phyloP scores from a whole-genome alignment of 2,329 filamentous ascomycete genomes.

The Aspergillus ustus region DNA sequence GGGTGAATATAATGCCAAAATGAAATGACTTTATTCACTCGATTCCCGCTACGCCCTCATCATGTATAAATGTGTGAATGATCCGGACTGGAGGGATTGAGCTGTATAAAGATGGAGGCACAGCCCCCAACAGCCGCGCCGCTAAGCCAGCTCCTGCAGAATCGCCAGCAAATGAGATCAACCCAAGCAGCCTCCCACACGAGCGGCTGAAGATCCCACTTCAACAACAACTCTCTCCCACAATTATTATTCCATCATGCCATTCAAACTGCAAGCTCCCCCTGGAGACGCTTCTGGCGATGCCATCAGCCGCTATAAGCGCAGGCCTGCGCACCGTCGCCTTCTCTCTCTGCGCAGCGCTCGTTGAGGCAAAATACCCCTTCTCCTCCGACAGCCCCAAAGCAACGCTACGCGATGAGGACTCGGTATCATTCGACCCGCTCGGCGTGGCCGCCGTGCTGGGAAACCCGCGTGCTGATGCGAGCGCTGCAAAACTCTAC shows the following conservation, averaged over 20 bases:
- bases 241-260: neutral
- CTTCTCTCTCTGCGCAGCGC: slow-evolving; percentile 6
- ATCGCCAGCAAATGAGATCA: neutral
- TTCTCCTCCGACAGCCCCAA: slow-evolving; percentile 18
- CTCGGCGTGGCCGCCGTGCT: slow-evolving; percentile 40
- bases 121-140: neutral
- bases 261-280: neutral
- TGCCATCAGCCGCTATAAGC: slow-evolving; percentile 5
- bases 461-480: slow-evolving; percentile 35
- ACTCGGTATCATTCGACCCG: slow-evolving; percentile 36
- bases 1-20: too few relatives aligned
- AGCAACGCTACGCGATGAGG: slow-evolving; percentile 22
- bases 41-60: too few relatives aligned
- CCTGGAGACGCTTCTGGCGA: neutral
- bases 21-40: too few relatives aligned
- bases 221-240: neutral
- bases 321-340: slow-evolving; percentile 13
- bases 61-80: too few relatives aligned
- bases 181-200: neutral
- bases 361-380: slow-evolving; percentile 20
- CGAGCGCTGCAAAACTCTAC: slow-evolving; percentile 36
- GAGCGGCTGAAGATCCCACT: neutral
- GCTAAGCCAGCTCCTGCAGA: neutral
- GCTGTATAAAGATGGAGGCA: neutral
- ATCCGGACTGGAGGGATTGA: neutral